Conservation (phyloP, 768 basidiomycete species). For the Boletus rufocinnamomeus region DNA sequence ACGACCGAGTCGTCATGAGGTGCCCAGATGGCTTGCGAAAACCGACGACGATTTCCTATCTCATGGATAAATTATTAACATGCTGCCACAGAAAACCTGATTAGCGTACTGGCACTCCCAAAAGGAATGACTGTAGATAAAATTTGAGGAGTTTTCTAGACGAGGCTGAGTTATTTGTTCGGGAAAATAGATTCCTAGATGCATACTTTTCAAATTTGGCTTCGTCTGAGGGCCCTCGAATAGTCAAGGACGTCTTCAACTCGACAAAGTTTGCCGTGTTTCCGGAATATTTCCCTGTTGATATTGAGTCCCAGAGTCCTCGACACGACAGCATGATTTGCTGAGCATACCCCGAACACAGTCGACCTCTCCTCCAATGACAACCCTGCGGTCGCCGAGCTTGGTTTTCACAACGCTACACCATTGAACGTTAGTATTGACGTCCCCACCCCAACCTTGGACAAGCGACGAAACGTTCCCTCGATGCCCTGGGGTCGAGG, state of each 20-base stretch:
- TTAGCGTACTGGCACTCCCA: constrained; percentile 79
- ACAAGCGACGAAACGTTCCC: constrained; percentile 29
- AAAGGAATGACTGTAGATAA: constrained; percentile 88
- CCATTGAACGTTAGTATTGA: constrained; percentile 90
- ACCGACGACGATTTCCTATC: constrained; percentile 81
- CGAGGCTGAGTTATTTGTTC: constrained; percentile 4
- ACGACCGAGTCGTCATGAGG: constrained; percentile 63
- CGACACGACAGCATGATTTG: not conserved
- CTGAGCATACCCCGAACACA: constrained; percentile 68
- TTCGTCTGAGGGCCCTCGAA: constrained; percentile 65
- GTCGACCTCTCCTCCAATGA: constrained; percentile 91
- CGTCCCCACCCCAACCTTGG: constrained; percentile 73
- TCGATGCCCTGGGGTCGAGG: constrained; percentile 30
- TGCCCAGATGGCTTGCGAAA: constrained; percentile 81
- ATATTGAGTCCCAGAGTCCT: not conserved
- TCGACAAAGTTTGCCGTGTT: constrained; percentile 75
- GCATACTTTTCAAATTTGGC: constrained; percentile 77
- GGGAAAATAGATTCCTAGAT: not conserved
- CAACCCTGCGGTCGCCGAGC: constrained; percentile 64
- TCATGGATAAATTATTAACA: constrained; percentile 6
- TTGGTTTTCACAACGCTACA: constrained; percentile 88
- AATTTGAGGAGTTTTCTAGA: constrained; percentile 86
- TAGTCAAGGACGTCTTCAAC: constrained; percentile 80
- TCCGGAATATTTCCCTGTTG: constrained; percentile 58
- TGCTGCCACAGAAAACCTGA: not conserved